phyloP scores from a whole-genome alignment of 208 protist species.

The Acanthamoeba polyphaga region DNA sequence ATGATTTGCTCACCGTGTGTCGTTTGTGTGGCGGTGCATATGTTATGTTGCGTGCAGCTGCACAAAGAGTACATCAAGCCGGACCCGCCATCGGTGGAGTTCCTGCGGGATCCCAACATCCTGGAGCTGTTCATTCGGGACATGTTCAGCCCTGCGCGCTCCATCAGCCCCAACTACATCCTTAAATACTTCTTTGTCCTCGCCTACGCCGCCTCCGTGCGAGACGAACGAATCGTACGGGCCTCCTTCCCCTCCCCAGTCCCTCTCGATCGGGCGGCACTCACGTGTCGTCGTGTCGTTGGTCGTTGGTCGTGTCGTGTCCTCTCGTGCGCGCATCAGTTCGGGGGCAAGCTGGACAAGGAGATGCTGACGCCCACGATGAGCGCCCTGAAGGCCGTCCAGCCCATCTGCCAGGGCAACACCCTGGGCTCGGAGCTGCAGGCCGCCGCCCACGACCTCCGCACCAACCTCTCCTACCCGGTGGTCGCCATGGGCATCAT shows the following conservation, averaged over 20 bases:
- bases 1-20: not conserved
- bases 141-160: conserved; percentile 43
- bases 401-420: conserved; percentile 69
- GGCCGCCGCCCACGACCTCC: conserved; percentile 54
- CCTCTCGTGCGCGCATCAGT: not conserved
- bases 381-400: conserved; percentile 57
- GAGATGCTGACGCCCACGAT: conserved; percentile 18
- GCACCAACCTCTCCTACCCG: conserved; percentile 41
- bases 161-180: not conserved
- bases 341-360: conserved; percentile 44
- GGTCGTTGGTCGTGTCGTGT: not conserved
- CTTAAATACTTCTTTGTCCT: conserved; percentile 70
- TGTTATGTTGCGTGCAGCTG: not conserved
- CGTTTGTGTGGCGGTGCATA: not conserved
- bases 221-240: conserved; percentile 16
- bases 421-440: conserved; percentile 68
- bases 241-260: not conserved
- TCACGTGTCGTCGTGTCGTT: not conserved
- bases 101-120: conserved; percentile 63
- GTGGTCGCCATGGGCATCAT: conserved; percentile 66
- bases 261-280: not conserved
- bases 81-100: conserved; percentile 64
- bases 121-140: conserved; percentile 69
- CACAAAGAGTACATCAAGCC: conserved; percentile 68
- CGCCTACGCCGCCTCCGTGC: conserved; percentile 34